Percentiles rank a stretch among this genome's conserved stretches.
phyloP scores from a whole-genome alignment of 1,284 basidiomycete species.

The Microbotryum saponariae region DNA sequence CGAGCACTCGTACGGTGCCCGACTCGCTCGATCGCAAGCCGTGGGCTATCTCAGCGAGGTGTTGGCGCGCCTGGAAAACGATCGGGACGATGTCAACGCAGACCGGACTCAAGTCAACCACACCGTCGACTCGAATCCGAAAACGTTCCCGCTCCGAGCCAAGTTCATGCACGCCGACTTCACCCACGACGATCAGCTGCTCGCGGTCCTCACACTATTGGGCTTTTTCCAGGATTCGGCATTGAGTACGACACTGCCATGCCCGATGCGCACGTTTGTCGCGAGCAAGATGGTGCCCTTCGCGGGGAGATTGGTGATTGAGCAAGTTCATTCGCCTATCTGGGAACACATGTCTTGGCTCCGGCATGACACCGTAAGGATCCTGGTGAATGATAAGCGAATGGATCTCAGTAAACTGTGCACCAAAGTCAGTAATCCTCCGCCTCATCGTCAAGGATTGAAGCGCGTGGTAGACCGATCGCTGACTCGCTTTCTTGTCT shows the following conservation, averaged over 20 bases:
- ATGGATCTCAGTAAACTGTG: no score
- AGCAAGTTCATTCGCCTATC: slow-evolving; percentile 49
- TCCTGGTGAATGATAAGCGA: no score
- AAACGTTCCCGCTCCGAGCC: slow-evolving; percentile 55
- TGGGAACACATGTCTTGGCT: background rate
- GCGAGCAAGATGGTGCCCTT: slow-evolving; percentile 57
- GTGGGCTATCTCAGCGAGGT: slow-evolving; percentile 79
- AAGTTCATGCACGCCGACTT: slow-evolving; percentile 23
- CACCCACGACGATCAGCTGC: slow-evolving; percentile 26
- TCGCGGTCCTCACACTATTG: slow-evolving; percentile 39
- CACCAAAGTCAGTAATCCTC: no score
- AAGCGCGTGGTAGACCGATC: no score
- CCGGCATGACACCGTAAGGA: no score
- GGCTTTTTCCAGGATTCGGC: slow-evolving; percentile 71
- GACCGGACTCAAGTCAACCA: slow-evolving; percentile 69
- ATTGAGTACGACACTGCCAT: slow-evolving; percentile 68
- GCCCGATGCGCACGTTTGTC: slow-evolving; percentile 44
- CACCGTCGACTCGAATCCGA: slow-evolving; percentile 59
- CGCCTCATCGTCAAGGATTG: no score
- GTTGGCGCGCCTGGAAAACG: slow-evolving; percentile 60
- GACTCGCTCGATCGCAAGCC: slow-evolving; percentile 35
- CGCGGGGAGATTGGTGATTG: slow-evolving; percentile 55
- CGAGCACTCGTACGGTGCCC: slow-evolving; percentile 35
- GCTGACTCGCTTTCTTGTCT: no score
- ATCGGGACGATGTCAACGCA: slow-evolving; percentile 45